Evolutionary conservation across 768 basidiomycete species (phyloP).

Genomic region (Amanita molliuscula): DNA sequence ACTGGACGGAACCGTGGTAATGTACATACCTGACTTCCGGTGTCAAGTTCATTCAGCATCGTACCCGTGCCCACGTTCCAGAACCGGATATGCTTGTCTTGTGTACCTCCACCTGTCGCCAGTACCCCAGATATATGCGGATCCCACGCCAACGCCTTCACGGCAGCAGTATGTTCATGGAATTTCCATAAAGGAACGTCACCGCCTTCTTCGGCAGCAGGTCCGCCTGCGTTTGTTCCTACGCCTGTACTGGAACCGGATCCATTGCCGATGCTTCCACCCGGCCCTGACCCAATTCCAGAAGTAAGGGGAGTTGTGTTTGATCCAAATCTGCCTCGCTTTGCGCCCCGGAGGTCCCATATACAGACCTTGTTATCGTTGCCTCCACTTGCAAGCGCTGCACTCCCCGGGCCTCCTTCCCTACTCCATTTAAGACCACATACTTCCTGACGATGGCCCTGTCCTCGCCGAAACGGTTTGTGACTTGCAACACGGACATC

Average conservation of each 20-base stretch:
- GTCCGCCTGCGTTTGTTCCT: neutral
- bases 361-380: slow-evolving; percentile 99
- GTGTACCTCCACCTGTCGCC: slow-evolving; percentile 96
- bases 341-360: slow-evolving; percentile 79
- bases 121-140: slow-evolving; percentile 86
- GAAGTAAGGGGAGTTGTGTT: slow-evolving; percentile 2
- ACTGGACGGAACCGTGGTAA: neutral
- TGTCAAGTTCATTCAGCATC: slow-evolving; percentile 83
- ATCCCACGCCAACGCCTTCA: slow-evolving; percentile 98
- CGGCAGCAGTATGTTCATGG: slow-evolving; percentile 93
- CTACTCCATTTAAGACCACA: slow-evolving; percentile 92
- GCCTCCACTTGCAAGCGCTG: slow-evolving; percentile 82
- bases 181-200: slow-evolving; percentile 86
- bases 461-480: slow-evolving; percentile 60
- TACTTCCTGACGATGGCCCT: slow-evolving; percentile 85
- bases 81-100: slow-evolving; percentile 95
- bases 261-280: slow-evolving; percentile 6
- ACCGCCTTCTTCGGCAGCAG: slow-evolving; percentile 23
- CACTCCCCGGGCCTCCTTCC: slow-evolving; percentile 27
- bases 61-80: slow-evolving; percentile 90
- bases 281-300: slow-evolving; percentile 8
- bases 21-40: slow-evolving; percentile 80
- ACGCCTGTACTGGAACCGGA: neutral
- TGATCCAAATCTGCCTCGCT: slow-evolving; percentile 24
- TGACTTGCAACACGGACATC: slow-evolving; percentile 70